Percentiles rank a stretch among this genome's conserved stretches.
Conservation (phyloP, 441 rosid genomes). For the Euphorbia celastroides region DNA sequence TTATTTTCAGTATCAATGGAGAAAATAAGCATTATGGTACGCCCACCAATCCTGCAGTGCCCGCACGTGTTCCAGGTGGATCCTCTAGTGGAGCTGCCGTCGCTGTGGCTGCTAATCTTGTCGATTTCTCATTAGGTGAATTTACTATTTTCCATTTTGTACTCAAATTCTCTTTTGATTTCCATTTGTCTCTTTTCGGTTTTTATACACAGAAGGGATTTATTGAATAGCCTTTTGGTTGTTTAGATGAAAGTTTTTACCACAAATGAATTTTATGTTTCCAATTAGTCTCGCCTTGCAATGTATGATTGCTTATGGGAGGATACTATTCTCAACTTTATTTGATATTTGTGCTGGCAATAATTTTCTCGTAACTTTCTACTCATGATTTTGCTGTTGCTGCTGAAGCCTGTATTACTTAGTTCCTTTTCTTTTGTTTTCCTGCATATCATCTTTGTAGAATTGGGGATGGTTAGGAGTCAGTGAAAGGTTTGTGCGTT, state of each 20-base stretch:
- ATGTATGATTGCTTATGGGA: no score
- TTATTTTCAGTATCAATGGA: conserved; percentile 89
- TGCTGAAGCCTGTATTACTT: background rate
- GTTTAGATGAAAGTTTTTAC: no score
- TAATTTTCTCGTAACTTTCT: background rate
- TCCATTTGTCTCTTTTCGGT: no score
- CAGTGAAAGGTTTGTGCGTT: background rate
- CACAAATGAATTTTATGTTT: no score
- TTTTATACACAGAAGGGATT: no score
- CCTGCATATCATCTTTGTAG: background rate
- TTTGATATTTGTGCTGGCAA: no score
- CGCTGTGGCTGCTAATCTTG: conserved; percentile 76
- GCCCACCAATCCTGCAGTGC: conserved; percentile 78
- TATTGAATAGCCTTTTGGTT: no score
- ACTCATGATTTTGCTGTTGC: background rate
- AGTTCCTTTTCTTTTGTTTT: background rate
- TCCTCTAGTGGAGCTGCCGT: conserved; percentile 98
- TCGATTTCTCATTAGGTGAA: conserved; percentile 81
- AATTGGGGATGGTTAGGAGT: background rate
- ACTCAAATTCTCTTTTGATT: background rate
- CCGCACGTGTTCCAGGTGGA: conserved; percentile 87
- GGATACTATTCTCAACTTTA: no score
- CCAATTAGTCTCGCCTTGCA: no score
- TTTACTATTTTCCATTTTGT: background rate
- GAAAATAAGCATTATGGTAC: conserved; percentile 90